phyloP scores from a whole-genome alignment of 306 rosid species.

The Rubus parviflorus region DNA sequence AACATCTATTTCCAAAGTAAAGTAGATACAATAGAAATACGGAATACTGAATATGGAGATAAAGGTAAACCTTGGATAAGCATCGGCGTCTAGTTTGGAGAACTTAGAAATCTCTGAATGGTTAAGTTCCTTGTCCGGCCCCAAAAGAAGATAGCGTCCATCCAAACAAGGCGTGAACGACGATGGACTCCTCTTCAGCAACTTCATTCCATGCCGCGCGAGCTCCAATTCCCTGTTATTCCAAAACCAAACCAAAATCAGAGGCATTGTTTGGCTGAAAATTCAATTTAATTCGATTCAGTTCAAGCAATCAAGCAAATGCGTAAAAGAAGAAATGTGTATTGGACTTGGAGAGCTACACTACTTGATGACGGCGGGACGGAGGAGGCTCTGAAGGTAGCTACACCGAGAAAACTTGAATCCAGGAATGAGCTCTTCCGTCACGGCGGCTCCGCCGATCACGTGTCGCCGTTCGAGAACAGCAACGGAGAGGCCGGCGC shows the following conservation, averaged over 20 bases:
- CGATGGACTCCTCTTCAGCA: conserved; percentile 77
- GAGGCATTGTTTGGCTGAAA: not conserved
- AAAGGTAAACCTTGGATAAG: conserved; percentile 62
- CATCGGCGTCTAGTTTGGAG: conserved; percentile 71
- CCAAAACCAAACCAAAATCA: not conserved
- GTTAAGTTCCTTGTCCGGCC: conserved; percentile 65
- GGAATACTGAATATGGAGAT: not conserved
- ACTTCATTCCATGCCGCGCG: conserved; percentile 75
- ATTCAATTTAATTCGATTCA: not conserved
- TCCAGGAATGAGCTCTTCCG: conserved; percentile 82
- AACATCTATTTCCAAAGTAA: too few relatives aligned
- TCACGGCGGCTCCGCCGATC: conserved; percentile 90
- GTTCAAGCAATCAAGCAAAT: not conserved
- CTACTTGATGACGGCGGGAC: conserved; percentile 73
- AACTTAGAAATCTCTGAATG: conserved; percentile 80
- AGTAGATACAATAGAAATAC: too few relatives aligned
- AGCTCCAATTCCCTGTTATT: conserved; percentile 63
- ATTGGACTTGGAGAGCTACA: not conserved
- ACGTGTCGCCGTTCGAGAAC: conserved; percentile 91
- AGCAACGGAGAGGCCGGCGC: conserved; percentile 83
- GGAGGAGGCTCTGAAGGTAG: conserved; percentile 87
- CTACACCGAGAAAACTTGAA: conserved; percentile 96
- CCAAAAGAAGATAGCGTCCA: conserved; percentile 81
- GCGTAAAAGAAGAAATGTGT: not conserved
- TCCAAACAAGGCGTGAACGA: conserved; percentile 94